These are phyloP conservation scores for Sugiyamaella castrensis DNA, from an alignment of 1,139 yeast species.

Conservation along the genomic window DNA sequence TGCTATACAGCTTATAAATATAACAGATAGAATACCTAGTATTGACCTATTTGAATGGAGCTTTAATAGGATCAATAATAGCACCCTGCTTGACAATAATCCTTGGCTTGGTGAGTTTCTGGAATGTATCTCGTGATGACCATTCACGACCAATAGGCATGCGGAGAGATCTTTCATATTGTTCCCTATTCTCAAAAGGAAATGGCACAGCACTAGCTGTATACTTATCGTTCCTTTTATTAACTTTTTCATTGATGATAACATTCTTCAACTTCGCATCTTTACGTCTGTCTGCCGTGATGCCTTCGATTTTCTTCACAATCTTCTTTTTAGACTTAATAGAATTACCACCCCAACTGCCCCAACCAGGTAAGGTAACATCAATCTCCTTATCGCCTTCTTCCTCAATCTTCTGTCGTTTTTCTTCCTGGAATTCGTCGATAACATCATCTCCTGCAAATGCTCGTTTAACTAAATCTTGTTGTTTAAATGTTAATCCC, in stretches of 20 bases:
- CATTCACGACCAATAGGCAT: constrained; percentile 99
- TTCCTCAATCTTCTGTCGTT: constrained; percentile 60
- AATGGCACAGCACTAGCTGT: constrained; percentile 86
- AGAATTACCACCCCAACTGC: constrained; percentile 45
- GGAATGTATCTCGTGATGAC: constrained; percentile 86
- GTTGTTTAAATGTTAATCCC: constrained; percentile 61
- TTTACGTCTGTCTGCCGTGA: constrained; percentile 65
- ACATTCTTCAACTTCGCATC: constrained; percentile 78
- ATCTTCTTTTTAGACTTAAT: constrained; percentile 52
- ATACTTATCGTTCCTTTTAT: constrained; percentile 80
- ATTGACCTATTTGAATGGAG: constrained; percentile 45
- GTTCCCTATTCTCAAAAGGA: constrained; percentile 90
- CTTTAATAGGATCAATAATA: constrained; percentile 85
- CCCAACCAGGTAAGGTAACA: constrained; percentile 91
- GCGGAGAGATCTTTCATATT: constrained; percentile 87
- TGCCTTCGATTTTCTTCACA: constrained; percentile 66
- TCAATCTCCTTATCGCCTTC: constrained; percentile 90
- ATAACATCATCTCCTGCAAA: constrained; percentile 95
- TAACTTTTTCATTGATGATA: constrained; percentile 82
- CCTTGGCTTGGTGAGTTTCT: constrained; percentile 83
- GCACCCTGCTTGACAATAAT: constrained; percentile 83
- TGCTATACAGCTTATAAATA: constrained; percentile 28
- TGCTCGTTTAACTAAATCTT: constrained; percentile 81
- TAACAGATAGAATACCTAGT: constrained; percentile 90
- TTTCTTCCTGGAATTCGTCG: constrained; percentile 78